Percentiles rank a stretch among this genome's conserved stretches.
These are phyloP conservation scores for Alternaria ventricosa DNA, from an alignment of 2,329 filamentous ascomycete species.

Conservation along the genomic window DNA sequence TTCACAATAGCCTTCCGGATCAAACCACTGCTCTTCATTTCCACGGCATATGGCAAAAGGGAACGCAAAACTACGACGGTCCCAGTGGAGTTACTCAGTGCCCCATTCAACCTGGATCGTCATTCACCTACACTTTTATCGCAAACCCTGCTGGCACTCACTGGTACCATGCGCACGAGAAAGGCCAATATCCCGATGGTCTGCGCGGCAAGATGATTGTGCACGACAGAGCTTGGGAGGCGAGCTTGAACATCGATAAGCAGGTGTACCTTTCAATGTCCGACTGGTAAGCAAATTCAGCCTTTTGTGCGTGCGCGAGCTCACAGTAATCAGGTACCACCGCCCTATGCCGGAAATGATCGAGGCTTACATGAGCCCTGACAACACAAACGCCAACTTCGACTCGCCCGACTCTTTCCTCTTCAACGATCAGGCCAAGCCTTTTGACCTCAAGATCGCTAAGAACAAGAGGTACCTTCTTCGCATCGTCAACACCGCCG, in stretches of 20 bases:
- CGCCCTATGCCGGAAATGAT: conserved; percentile 34
- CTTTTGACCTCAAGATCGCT: conserved; percentile 43
- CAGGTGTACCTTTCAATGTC: conserved; percentile 11
- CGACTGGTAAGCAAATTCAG: conserved; percentile 1
- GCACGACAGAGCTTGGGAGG: conserved; percentile 48
- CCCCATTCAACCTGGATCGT: conserved; percentile 65
- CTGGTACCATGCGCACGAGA: conserved; percentile 71
- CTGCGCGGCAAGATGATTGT: conserved; percentile 49
- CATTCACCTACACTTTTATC: conserved; percentile 72
- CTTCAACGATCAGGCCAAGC: conserved; percentile 17
- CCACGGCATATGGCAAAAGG: conserved; percentile 55
- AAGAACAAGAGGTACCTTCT: conserved; percentile 66
- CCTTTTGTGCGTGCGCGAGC: conserved; percentile 26
- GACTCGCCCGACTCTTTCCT: conserved; percentile 8
- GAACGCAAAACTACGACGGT: conserved; percentile 74
- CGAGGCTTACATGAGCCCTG: conserved; percentile 52
- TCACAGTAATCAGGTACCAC: conserved; percentile 1
- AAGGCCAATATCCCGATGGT: conserved; percentile 50
- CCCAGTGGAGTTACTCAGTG: conserved; percentile 74
- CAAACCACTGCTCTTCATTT: conserved; percentile 51
- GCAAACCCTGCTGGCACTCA: conserved; percentile 59
- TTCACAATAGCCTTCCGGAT: conserved; percentile 40
- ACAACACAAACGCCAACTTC: conserved; percentile 41
- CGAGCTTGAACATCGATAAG: conserved; percentile 43
- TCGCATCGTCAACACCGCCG: conserved; percentile 65